A percentile compares a stretch with the other conserved stretches of the same genome.
Evolutionary conservation across 176 grass and related monocot species (phyloP).

Genomic region (Pharus latifolius): DNA sequence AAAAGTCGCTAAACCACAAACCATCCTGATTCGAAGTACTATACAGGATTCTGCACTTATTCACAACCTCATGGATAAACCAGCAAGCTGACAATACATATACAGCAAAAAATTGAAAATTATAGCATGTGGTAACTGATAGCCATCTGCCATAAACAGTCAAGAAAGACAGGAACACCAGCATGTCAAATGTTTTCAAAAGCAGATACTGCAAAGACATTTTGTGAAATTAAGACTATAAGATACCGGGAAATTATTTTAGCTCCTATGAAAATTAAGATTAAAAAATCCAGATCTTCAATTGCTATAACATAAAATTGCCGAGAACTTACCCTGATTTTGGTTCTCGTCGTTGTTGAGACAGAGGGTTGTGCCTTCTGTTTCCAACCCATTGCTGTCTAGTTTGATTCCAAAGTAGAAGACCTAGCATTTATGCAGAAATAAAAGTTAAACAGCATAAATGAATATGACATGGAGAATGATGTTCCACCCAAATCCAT

Average conservation of each 20-base stretch:
- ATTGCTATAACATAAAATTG: not conserved
- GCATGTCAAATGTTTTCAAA: not conserved
- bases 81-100: too few species aligned
- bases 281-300: not conserved
- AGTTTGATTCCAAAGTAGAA: constrained; percentile 81
- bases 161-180: not conserved
- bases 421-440: constrained; percentile 30
- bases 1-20: not conserved
- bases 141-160: not conserved
- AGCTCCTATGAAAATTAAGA: not conserved
- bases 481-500: not conserved
- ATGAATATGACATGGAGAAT: not conserved
- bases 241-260: not conserved
- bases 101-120: too few species aligned
- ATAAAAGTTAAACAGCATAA: not conserved
- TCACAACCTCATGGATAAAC: too few species aligned
- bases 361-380: constrained; percentile 24
- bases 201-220: not conserved
- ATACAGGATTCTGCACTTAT: too few species aligned
- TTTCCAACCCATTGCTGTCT: constrained; percentile 81
- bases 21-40: not conserved
- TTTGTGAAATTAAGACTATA: not conserved
- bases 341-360: constrained; percentile 50
- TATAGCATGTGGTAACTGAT: too few species aligned
- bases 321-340: constrained; percentile 55